Evolutionary conservation across 345 rosid genomes (phyloP), one percentile per base, ranked within the genome.

Genomic region (Crucihimalaya himalaica): DNA sequence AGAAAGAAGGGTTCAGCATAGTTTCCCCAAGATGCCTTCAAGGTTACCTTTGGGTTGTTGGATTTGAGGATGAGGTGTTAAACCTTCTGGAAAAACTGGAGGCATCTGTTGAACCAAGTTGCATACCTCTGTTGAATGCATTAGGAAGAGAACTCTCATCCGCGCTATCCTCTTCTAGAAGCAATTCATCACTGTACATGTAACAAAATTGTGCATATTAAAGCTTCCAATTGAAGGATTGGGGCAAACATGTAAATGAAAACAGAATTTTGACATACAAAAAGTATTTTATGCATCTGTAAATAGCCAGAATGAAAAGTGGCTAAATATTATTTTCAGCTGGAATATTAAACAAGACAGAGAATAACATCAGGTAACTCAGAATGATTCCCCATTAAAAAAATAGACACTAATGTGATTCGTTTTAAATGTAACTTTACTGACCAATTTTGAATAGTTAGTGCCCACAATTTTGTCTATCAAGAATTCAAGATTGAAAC

Each of bases 91-190:
- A 72, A 63, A 78, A 85, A 76, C 46, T 81, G 40, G 81, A 74
- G 52, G 85, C 72, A 71, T 92, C 90, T 39, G 87, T 68, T n/a
- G 88, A 75, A 76, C 86, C 82, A 59, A 95, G 83, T 70, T 82
- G 92, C 94, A 90, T 81, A 71, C 77, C 85, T 81, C 83, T 85
- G 81, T 82, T 81, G 70, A 92, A 87, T 63, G 87, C 94, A 60
- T 84, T 66, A 71, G 83, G 75, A 68, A 95, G 27, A 76, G 62
- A 77, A 74, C 80, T 81, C 76, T 78, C 86, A 63, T 87, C 91
- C 11, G 83, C 60, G 32, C 86, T 83, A 84, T 88, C 97, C 72
- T 95, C 99, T 84, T 95, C 88, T 66, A 95, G 80, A 65, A 95
- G 90, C 56, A 85, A 89, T 4, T 95, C 99, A 57, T 88, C 99